phyloP scores from a whole-genome alignment of 345 rosid species.

The Salix exigua region DNA sequence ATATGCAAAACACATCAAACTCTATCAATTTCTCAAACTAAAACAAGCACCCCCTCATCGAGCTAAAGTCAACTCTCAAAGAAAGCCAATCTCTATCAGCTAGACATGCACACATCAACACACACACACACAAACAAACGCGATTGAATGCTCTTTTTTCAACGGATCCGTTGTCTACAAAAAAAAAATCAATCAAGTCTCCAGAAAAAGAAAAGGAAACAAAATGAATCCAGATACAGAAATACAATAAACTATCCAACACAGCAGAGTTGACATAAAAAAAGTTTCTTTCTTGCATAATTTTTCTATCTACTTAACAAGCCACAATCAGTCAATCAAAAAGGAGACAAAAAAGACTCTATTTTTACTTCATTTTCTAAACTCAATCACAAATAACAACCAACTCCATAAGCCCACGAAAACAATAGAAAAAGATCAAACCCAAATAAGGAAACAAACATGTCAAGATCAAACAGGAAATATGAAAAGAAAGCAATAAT shows the following conservation, averaged over 20 bases:
- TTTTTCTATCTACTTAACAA: background rate
- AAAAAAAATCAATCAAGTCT: background rate
- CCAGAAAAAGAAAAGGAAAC: background rate
- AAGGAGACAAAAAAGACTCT: background rate
- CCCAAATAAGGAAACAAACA: background rate
- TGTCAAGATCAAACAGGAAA: background rate
- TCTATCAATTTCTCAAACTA: background rate
- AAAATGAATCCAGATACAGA: background rate
- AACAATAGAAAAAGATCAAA: background rate
- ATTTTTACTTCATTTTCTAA: background rate
- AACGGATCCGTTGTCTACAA: background rate
- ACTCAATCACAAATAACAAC: background rate
- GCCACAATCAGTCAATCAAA: background rate
- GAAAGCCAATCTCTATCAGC: background rate
- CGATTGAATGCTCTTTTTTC: background rate
- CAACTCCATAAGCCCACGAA: background rate
- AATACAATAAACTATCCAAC: background rate
- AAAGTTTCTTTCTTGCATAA: background rate
- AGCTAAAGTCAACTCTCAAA: background rate
- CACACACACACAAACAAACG: background rate
- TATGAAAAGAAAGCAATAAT: background rate
- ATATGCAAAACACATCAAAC: background rate
- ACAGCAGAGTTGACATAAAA: background rate
- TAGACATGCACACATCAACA: no score
- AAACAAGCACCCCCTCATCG: background rate